Conservation (phyloP, 2,329 filamentous ascomycete genomes). For the Zymoseptoria tritici region DNA sequence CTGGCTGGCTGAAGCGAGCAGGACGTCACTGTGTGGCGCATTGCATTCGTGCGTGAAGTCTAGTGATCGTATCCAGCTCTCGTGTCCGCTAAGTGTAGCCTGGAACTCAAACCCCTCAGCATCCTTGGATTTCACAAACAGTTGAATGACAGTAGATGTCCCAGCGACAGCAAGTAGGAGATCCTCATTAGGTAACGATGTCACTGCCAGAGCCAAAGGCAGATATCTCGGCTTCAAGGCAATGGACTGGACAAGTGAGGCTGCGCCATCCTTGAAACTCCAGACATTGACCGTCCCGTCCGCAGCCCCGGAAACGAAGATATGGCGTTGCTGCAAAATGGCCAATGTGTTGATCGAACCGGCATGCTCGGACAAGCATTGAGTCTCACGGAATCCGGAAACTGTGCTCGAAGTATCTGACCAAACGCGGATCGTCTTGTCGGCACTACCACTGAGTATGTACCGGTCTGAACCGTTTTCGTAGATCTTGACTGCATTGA, state of each 20-base stretch:
- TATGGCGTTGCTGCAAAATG: slow-evolving; percentile 36
- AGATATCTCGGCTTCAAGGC: slow-evolving; percentile 71
- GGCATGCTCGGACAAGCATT: slow-evolving; percentile 58
- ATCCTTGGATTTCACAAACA: slow-evolving; percentile 56
- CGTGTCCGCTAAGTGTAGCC: slow-evolving; percentile 77
- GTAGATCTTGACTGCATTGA: slow-evolving; percentile 79
- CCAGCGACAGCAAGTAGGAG: slow-evolving; percentile 70
- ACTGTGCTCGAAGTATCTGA: slow-evolving; percentile 23
- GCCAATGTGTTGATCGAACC: slow-evolving; percentile 63
- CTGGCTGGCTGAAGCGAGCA: slow-evolving; percentile 89
- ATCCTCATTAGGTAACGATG: slow-evolving; percentile 45
- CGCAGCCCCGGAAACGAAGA: slow-evolving; percentile 55
- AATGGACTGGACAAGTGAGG: slow-evolving; percentile 61
- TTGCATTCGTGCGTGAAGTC: slow-evolving; percentile 62
- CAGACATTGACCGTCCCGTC: slow-evolving; percentile 61
- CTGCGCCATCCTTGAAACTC: slow-evolving; percentile 44
- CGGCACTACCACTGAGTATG: slow-evolving; percentile 73
- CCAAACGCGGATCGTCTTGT: slow-evolving; percentile 67
- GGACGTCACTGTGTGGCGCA: slow-evolving; percentile 54
- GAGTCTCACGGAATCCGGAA: slow-evolving; percentile 34
- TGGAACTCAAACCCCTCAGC: slow-evolving; percentile 57
- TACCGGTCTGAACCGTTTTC: slow-evolving; percentile 47
- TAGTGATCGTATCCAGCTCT: slow-evolving; percentile 88
- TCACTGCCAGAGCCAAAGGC: slow-evolving; percentile 67
- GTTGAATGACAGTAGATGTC: slow-evolving; percentile 72